phyloP scores from a whole-genome alignment of 768 basidiomycete genomes.

The Lyophyllum shimeji region DNA sequence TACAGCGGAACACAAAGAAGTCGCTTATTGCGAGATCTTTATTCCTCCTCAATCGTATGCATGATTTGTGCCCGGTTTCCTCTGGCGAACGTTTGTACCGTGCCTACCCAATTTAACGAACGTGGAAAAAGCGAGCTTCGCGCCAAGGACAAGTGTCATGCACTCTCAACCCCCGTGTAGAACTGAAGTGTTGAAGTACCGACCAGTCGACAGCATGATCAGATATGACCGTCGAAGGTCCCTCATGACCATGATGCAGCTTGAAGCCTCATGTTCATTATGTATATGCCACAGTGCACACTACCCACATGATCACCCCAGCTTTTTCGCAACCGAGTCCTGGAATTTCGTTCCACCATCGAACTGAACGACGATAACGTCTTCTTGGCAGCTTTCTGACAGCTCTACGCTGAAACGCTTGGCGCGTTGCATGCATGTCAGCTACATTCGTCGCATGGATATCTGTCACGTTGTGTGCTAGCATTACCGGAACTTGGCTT shows the following conservation, averaged over 20 bases:
- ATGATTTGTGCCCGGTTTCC: no score
- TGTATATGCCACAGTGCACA: neutral
- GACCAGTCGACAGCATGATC: no score
- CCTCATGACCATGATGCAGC: neutral
- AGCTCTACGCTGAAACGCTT: neutral
- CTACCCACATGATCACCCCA: neutral
- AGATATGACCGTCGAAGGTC: no score
- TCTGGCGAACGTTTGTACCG: no score
- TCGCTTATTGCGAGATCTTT: no score
- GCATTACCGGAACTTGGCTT: neutral
- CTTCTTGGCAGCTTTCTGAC: neutral
- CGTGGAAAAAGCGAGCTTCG: no score
- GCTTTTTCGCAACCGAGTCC: neutral
- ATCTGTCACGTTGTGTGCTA: slow-evolving; percentile 3
- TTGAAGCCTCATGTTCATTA: neutral
- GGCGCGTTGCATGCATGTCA: neutral
- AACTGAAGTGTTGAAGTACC: no score
- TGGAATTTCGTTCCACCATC: neutral
- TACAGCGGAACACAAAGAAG: no score
- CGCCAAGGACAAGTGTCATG: no score
- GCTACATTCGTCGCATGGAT: neutral
- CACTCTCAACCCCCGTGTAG: no score
- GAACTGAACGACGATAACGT: neutral
- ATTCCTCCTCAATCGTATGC: no score
- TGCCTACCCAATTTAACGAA: no score